Percentiles rank a stretch among this genome's conserved stretches.
Conservation (phyloP, 2,329 filamentous ascomycete genomes). For the Neophaeococcomyces mojaviensis region DNA sequence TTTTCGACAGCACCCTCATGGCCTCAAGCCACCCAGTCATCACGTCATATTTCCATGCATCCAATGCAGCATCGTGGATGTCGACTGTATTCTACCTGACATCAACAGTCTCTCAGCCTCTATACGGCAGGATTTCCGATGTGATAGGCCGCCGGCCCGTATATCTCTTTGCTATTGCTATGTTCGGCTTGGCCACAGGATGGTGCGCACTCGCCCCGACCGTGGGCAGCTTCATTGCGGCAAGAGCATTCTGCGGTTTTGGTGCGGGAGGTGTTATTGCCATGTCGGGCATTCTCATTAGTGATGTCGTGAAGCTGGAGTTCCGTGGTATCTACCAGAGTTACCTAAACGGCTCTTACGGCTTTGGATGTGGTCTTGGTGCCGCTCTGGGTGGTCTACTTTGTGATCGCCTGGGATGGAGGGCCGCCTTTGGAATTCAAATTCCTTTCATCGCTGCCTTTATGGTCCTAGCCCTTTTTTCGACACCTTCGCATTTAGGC, state of each 20-base stretch:
- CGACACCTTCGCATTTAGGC: conserved; percentile 54
- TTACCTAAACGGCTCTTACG: conserved; percentile 64
- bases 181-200: conserved; percentile 61
- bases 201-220: conserved; percentile 54
- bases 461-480: conserved; percentile 56
- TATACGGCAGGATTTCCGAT: conserved; percentile 66
- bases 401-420: conserved; percentile 67
- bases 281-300: conserved; percentile 57
- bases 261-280: conserved; percentile 65
- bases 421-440: conserved; percentile 68
- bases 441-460: conserved; percentile 56
- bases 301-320: conserved; percentile 54
- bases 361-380: conserved; percentile 59
- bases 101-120: conserved; percentile 68
- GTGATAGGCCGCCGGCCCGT: conserved; percentile 53
- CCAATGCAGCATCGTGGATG: conserved; percentile 73
- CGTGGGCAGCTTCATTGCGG: conserved; percentile 59
- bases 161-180: conserved; percentile 55
- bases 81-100: conserved; percentile 72
- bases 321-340: conserved; percentile 69
- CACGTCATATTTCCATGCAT: conserved; percentile 68
- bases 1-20: conserved; percentile 74
- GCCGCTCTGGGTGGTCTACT: conserved; percentile 64
- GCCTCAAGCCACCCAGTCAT: conserved; percentile 73
- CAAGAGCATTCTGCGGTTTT: conserved; percentile 53